Conservation (phyloP, 805 yeast species). For the Blastobotrys robertii region DNA sequence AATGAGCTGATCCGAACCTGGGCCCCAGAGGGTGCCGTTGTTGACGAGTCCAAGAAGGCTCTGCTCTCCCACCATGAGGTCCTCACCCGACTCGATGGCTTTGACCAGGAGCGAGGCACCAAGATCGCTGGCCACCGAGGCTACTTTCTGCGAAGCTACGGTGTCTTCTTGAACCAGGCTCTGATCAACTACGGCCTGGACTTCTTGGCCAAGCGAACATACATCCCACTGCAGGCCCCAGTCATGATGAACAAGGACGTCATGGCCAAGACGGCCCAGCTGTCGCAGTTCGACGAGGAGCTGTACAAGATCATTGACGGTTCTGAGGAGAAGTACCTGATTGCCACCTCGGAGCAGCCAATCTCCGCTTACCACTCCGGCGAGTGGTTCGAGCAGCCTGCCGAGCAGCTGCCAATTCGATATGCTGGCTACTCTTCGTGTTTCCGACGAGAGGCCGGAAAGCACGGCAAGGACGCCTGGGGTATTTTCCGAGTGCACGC, state of each 20-base stretch:
- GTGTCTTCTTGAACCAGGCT: constrained; percentile 97
- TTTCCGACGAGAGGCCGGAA: constrained; percentile 99
- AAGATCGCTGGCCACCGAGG: constrained; percentile 98
- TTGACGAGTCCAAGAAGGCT: constrained; percentile 61
- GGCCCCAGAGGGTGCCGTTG: constrained; percentile 66
- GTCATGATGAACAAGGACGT: constrained; percentile 99
- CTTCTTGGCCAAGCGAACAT: constrained; percentile 69
- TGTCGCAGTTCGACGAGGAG: constrained; percentile 96
- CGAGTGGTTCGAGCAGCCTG: constrained; percentile 98
- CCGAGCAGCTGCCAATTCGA: constrained; percentile 91
- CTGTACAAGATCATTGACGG: constrained; percentile 95
- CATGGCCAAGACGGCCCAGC: constrained; percentile 98
- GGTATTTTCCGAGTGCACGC: constrained; percentile 99
- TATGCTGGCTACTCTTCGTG: constrained; percentile 98
- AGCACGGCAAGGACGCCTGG: constrained; percentile 99
- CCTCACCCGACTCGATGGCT: constrained; percentile 87
- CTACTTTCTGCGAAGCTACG: constrained; percentile 86
- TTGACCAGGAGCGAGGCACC: constrained; percentile 98
- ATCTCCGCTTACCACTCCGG: constrained; percentile 94
- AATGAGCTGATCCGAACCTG: constrained; percentile 81
- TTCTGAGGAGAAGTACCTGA: constrained; percentile 92
- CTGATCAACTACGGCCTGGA: constrained; percentile 90
- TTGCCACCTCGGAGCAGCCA: constrained; percentile 99
- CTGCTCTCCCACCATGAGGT: constrained; percentile 95
- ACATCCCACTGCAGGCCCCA: constrained; percentile 92